phyloP scores from a whole-genome alignment of 2,329 filamentous ascomycete species.

The Ophiostoma sp. region DNA sequence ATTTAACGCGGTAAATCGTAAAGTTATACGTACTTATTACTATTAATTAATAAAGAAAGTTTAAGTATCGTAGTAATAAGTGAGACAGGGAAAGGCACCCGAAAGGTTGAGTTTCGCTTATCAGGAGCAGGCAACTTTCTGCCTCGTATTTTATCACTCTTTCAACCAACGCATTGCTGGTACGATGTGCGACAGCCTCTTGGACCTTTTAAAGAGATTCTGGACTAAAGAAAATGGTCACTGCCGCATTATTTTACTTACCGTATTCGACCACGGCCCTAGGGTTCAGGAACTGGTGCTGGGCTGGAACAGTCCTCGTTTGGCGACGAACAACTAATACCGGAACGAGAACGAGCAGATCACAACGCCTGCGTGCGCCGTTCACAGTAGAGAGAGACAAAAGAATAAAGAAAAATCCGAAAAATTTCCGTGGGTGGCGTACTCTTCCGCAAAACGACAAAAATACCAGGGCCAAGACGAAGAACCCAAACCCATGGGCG shows the following conservation, averaged over 20 bases:
- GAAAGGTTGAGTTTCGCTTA: neutral
- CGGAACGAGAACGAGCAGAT: neutral
- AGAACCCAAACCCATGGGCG: neutral
- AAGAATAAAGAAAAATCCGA: neutral
- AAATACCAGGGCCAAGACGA: neutral
- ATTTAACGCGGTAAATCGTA: neutral
- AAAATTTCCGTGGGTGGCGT: neutral
- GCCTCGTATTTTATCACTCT: neutral
- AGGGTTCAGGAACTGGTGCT: neutral
- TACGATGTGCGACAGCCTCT: neutral
- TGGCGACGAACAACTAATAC: neutral
- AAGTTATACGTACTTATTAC: neutral
- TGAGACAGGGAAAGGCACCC: neutral
- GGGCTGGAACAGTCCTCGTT: neutral
- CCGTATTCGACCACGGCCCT: neutral
- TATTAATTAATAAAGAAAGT: neutral
- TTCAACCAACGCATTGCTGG: neutral
- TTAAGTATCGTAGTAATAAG: neutral
- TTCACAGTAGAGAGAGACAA: neutral
- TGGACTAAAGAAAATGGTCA: neutral
- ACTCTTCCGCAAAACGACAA: neutral
- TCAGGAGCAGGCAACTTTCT: neutral
- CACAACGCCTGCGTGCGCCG: neutral
- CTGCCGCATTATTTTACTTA: neutral
- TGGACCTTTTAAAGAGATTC: neutral